phyloP scores from a whole-genome alignment of 2,329 filamentous ascomycete species.

The Diaporthe velutina region DNA sequence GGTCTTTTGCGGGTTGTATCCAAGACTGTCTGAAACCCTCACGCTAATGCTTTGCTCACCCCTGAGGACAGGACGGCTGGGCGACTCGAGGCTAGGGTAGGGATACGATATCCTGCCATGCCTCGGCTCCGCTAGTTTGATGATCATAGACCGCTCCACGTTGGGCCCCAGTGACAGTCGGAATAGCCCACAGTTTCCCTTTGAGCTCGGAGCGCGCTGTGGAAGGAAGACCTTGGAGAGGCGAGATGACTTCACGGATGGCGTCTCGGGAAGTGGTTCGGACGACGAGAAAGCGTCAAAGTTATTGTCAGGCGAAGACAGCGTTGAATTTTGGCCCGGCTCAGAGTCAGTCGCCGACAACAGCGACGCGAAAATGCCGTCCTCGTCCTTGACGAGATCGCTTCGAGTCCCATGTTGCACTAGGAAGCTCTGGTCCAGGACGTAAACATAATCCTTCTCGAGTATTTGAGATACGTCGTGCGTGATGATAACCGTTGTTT shows the following conservation, averaged over 20 bases:
- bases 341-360: conserved; percentile 44
- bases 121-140: background rate
- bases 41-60: background rate
- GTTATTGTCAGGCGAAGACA: background rate
- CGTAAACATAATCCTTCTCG: conserved; percentile 81
- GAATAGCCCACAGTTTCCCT: conserved; percentile 28
- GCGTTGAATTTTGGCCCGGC: background rate
- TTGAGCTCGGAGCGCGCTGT: background rate
- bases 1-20: background rate
- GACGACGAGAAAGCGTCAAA: too few species aligned
- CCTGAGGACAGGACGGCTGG: background rate
- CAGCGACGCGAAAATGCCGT: conserved; percentile 62
- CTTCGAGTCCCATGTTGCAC: conserved; percentile 76
- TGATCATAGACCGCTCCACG: conserved; percentile 21
- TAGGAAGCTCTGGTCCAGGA: conserved; percentile 78
- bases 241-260: conserved; percentile 16
- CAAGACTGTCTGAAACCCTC: background rate
- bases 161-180: conserved; percentile 30
- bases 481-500: conserved; percentile 93
- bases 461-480: conserved; percentile 86
- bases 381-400: conserved; percentile 61
- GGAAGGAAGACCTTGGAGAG: conserved; percentile 24
- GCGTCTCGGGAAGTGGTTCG: background rate
- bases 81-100: background rate
- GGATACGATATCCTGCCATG: background rate